Evolutionary conservation across 257 asterid genomes (phyloP).

Genomic region (Solanum ossicruentum): DNA sequence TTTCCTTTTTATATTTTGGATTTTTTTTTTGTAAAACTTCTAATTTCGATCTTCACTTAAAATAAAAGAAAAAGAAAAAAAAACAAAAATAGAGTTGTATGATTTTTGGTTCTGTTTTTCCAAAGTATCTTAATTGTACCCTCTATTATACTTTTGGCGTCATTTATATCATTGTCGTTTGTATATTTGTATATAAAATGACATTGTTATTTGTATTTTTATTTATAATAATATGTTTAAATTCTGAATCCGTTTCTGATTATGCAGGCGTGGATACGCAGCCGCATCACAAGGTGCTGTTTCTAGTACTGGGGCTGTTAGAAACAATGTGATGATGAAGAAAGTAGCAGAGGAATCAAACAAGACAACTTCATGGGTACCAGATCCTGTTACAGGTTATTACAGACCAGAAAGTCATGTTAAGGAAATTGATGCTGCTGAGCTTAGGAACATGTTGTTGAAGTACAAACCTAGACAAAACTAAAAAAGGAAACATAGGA

Average conservation of each 20-base stretch:
- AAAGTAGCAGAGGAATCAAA: constrained; percentile 27
- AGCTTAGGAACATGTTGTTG: constrained; percentile 34
- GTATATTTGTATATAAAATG: background rate
- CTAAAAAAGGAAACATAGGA: background rate
- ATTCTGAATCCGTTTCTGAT: background rate
- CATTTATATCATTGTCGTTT: background rate
- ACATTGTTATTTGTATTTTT: no score
- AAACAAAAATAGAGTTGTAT: background rate
- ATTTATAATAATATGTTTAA: background rate
- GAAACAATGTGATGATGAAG: constrained; percentile 13
- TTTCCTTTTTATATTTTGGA: no score
- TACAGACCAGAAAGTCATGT: constrained; percentile 57
- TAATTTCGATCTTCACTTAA: no score
- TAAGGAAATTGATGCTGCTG: constrained; percentile 48
- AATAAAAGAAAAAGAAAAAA: no score
- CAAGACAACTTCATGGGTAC: constrained; percentile 48
- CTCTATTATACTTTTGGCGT: background rate
- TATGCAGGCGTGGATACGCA: constrained; percentile 18
- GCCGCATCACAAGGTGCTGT: constrained; percentile 14
- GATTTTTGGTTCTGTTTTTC: no score
- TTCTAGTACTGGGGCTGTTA: background rate
- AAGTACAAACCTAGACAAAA: constrained; percentile 19
- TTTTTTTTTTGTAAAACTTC: no score
- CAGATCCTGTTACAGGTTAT: constrained; percentile 73
- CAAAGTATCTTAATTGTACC: background rate